Percentiles rank a stretch among this genome's conserved stretches.
phyloP scores from a whole-genome alignment of 768 basidiomycete genomes.

The Hygrocybe coccinea region DNA sequence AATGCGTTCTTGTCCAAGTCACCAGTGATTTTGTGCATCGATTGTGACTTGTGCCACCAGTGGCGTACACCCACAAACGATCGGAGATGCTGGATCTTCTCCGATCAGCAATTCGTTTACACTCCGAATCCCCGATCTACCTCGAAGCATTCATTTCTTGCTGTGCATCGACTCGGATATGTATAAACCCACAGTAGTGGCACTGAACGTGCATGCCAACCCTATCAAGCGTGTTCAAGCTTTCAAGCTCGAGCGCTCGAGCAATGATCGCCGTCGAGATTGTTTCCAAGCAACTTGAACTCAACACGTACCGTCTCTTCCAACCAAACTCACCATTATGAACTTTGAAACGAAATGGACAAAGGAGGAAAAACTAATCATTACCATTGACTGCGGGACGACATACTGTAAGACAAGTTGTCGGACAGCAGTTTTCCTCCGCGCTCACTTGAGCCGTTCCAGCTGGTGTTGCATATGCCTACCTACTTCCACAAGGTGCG shows the following conservation, averaged over 20 bases:
- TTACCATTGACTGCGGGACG: not conserved
- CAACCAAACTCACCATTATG: not conserved
- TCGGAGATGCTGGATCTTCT: too few relatives aligned
- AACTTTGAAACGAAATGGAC: conserved; percentile 1
- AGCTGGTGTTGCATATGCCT: conserved; percentile 1
- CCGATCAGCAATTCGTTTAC: too few relatives aligned
- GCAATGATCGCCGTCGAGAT: not conserved
- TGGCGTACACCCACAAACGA: too few relatives aligned
- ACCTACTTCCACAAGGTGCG: not conserved
- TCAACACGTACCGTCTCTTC: not conserved
- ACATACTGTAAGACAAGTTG: not conserved
- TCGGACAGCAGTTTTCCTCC: not conserved
- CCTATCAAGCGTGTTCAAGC: not conserved
- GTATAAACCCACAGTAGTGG: not conserved
- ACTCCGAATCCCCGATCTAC: too few relatives aligned
- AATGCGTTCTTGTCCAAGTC: too few relatives aligned
- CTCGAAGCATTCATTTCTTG: too few relatives aligned
- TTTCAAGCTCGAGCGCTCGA: not conserved
- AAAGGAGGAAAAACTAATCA: not conserved
- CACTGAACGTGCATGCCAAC: not conserved
- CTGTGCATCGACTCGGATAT: too few relatives aligned
- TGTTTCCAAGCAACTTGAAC: not conserved
- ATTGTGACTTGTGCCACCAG: too few relatives aligned
- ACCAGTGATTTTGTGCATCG: too few relatives aligned
- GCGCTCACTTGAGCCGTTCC: not conserved